Base-by-base conservation (phyloP, 352 stramenopile species). In the Pythium grandisporangium region DNA sequence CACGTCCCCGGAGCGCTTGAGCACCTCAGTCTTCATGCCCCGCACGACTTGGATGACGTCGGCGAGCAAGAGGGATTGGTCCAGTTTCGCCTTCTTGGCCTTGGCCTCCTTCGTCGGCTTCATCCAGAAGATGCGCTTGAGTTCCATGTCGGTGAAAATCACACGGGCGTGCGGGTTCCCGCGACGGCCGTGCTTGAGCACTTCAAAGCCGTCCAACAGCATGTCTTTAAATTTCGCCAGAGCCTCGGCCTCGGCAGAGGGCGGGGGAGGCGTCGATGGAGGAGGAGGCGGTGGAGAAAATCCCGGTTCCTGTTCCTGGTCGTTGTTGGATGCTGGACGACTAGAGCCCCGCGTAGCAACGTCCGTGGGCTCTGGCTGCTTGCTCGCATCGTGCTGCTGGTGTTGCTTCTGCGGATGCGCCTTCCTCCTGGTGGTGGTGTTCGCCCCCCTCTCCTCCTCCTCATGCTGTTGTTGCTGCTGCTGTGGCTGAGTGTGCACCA, bases 41-140 rank as follows among this genome's bases (percentile, higher is more conserved):
- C 74, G 65, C n/a, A 81, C 54, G 32, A 86, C 70, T 36, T 86
- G 70, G 30, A 86, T 51, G 13, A 88, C 72, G 26, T 85, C 75
- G 2, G 45, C 43, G 29, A 86, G 66, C 12, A 75, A 51, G n/a
- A 88, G 37, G 48, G 70, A 84, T 47, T 84, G 72, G 40, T 89
- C 76, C 2, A 89, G 51, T 36, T 75, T 73, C 11, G 72, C 66
- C 24, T 77, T 64, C 48, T 86, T 86, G 24, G 65, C 57, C 49
- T 66, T 65, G 44, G 51, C 51, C n/a, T 84, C 66, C 37, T 78
- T 67, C 38, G 54, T 55, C 4, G 74, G 61, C 34, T 89, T 89
- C 51, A 84, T 72, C 76, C 76, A 89, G 48, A 89, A 89, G 20
- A 86, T 63, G 35, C 76, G 70, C 43, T 86, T 86, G 37, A 86